A percentile compares a stretch with the other conserved stretches of the same genome.
phyloP scores from a whole-genome alignment of 2,329 filamentous ascomycete genomes.

The Cladosporium sp. region DNA sequence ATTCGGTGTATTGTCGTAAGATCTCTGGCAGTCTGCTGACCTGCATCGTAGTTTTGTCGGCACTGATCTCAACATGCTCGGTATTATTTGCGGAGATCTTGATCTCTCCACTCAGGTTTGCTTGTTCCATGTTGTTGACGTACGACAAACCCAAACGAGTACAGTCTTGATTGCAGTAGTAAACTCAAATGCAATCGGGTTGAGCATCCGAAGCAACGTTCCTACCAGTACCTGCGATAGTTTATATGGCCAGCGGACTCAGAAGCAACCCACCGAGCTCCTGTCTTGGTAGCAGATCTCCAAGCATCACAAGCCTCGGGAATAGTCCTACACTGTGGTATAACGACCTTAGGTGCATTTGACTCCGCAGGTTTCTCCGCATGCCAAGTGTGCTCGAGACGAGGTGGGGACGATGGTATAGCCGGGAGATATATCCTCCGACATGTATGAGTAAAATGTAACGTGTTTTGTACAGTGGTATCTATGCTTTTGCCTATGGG shows the following conservation, averaged over 20 bases:
- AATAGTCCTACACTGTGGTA: not conserved
- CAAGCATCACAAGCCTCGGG: not conserved
- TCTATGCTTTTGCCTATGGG: not conserved
- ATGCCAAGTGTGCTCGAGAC: not conserved
- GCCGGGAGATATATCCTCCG: not conserved
- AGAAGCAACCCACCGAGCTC: not conserved
- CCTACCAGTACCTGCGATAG: no score
- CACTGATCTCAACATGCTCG: not conserved
- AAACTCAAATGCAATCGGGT: no score
- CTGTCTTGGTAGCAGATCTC: not conserved
- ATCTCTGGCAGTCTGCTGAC: not conserved
- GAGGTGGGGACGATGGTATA: not conserved
- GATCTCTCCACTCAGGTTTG: not conserved
- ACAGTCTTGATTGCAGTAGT: no score
- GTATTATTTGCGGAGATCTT: not conserved
- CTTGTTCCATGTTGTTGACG: not conserved
- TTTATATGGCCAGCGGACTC: not conserved
- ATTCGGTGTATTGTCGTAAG: not conserved
- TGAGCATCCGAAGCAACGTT: no score
- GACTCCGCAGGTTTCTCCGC: not conserved
- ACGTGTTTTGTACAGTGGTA: not conserved
- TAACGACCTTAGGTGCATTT: not conserved
- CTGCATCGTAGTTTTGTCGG: not conserved
- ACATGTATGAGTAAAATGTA: not conserved
- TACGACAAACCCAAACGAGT: no score